These are phyloP conservation scores for Cyclocybe cylindracea DNA, from an alignment of 768 basidiomycete genomes.

Conservation along the genomic window DNA sequence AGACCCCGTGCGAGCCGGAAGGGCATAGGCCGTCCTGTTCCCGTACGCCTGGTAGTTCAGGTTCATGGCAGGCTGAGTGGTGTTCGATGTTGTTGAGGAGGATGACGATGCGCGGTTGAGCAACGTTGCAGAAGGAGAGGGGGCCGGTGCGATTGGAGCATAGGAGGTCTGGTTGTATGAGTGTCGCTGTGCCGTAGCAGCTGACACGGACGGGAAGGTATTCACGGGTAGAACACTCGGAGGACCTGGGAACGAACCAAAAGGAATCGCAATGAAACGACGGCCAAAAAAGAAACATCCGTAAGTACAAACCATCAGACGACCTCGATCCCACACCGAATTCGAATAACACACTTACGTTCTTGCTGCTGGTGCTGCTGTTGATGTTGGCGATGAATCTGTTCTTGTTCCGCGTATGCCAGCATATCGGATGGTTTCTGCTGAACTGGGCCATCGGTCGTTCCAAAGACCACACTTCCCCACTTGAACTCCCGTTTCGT, in stretches of 20 bases:
- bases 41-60: constrained; percentile 6
- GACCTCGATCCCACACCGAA: constrained; percentile 1
- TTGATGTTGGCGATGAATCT: no score
- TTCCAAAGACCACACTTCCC: constrained; percentile 79
- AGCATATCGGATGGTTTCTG: constrained; percentile 67
- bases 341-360: constrained; percentile 37
- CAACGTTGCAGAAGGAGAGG: constrained; percentile 2
- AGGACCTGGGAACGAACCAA: constrained; percentile 16
- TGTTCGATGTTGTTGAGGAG: constrained; percentile 3
- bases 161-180: constrained; percentile 3
- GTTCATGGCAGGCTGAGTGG: constrained; percentile 5
- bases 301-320: neutral
- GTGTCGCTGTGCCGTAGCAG: constrained; percentile 21
- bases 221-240: constrained; percentile 25
- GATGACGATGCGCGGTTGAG: neutral
- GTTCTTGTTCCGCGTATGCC: constrained; percentile 16
- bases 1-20: constrained; percentile 23
- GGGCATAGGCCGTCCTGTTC: constrained; percentile 9
- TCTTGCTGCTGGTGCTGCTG: constrained; percentile 26
- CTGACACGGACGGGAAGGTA: constrained; percentile 30
- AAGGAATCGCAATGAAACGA: neutral
- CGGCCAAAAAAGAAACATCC: neutral
- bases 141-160: neutral
- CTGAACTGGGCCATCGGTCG: constrained; percentile 66
- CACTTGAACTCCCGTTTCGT: constrained; percentile 80